phyloP scores from a whole-genome alignment of 164 flowering plant species.

The Sedum album region DNA sequence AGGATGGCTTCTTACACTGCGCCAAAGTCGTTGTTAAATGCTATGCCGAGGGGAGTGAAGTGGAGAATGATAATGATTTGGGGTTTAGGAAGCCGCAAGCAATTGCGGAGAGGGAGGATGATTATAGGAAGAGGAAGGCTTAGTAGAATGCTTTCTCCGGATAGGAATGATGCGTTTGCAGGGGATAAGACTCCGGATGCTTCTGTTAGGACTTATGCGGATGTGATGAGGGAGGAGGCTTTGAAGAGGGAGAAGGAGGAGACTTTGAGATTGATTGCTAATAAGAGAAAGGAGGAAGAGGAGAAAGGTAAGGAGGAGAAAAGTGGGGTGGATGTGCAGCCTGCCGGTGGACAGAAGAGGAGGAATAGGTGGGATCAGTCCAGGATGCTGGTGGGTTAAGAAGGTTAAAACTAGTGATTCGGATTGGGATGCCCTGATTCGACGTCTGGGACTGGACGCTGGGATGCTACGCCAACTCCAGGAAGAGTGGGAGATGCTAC shows the following conservation, averaged over 20 bases:
- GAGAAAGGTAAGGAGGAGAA: slow-evolving; percentile 31
- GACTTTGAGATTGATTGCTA: slow-evolving; percentile 51
- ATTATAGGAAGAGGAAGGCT: slow-evolving; percentile 69
- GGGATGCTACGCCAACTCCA: slow-evolving; percentile 99
- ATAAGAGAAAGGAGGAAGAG: slow-evolving; percentile 85
- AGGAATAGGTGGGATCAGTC: too few species aligned
- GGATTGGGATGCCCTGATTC: slow-evolving; percentile 96
- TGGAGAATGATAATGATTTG: too few species aligned
- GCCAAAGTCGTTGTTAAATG: slow-evolving; percentile 62
- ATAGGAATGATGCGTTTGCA: slow-evolving; percentile 87
- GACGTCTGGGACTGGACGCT: slow-evolving; percentile 79
- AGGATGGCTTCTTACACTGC: slow-evolving; percentile 82
- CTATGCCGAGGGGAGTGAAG: slow-evolving; percentile 62
- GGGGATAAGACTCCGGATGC: slow-evolving; percentile 90
- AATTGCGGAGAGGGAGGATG: too few species aligned
- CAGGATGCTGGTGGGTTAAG: slow-evolving; percentile 55
- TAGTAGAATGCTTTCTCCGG: slow-evolving; percentile 49
- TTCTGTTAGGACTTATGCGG: slow-evolving; percentile 71
- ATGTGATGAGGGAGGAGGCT: slow-evolving; percentile 78
- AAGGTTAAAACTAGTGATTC: slow-evolving; percentile 51
- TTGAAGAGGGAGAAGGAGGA: slow-evolving; percentile 75
- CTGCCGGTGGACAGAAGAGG: slow-evolving; percentile 44
- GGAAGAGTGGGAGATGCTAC: too few species aligned
- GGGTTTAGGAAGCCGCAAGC: too few species aligned
- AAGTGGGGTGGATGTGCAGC: too few species aligned